Conservation (phyloP, 2,329 filamentous ascomycete species). For the Aspergillus candidus region DNA sequence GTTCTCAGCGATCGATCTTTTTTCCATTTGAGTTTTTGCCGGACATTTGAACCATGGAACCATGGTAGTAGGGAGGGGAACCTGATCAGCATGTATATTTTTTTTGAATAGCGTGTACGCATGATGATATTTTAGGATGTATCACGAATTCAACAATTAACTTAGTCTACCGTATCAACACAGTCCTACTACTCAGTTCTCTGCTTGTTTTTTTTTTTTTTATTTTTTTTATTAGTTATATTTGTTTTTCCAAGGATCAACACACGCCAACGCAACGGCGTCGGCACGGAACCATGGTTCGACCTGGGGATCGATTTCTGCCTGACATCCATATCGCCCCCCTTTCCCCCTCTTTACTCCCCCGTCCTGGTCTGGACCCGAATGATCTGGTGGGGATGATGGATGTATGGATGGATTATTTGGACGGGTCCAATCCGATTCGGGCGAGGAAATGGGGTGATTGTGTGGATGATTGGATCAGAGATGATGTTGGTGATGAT, state of each 20-base stretch:
- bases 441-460: too few relatives aligned
- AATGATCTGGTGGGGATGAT: not conserved
- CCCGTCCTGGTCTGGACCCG: conserved; percentile 1
- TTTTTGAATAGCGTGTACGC: conserved; percentile 4
- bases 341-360: not conserved
- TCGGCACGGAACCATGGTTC: not conserved
- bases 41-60: not conserved
- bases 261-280: too few relatives aligned
- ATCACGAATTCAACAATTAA: conserved; percentile 10
- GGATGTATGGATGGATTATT: not conserved
- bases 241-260: not conserved
- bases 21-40: not conserved
- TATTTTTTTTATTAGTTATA: not conserved
- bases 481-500: too few relatives aligned
- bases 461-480: too few relatives aligned
- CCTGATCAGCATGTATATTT: conserved; percentile 12
- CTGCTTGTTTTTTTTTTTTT: too few relatives aligned
- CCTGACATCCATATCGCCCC: not conserved
- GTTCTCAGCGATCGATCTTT: not conserved
- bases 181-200: too few relatives aligned
- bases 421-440: not conserved
- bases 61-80: not conserved
- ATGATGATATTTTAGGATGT: conserved; percentile 7
- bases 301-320: not conserved
- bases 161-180: not conserved